Conservation (phyloP, 1,284 basidiomycete species). For the Trichosporon coremiiforme region DNA sequence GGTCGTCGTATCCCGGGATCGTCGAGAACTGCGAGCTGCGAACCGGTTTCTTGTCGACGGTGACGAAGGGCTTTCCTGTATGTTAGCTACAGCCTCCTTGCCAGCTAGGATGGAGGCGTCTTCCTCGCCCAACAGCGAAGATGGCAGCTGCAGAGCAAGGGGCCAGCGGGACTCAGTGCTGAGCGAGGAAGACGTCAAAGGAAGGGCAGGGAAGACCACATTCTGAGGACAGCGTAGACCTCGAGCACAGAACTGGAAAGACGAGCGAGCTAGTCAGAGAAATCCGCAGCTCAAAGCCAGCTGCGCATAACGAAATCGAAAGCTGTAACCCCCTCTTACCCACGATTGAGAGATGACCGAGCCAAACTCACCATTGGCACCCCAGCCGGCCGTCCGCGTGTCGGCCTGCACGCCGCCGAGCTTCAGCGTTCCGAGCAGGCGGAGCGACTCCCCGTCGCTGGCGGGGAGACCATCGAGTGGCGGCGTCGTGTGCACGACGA, state of each 20-base stretch:
- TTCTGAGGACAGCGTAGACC: too few relatives aligned
- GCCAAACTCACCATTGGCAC: conserved; percentile 33
- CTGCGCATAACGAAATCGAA: too few relatives aligned
- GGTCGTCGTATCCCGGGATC: conserved; percentile 38
- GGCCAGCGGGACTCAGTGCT: too few relatives aligned
- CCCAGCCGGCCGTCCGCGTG: conserved; percentile 38
- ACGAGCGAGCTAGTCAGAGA: too few relatives aligned
- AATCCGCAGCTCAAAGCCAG: too few relatives aligned
- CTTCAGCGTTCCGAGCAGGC: conserved; percentile 38
- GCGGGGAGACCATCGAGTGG: conserved; percentile 41
- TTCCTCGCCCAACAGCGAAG: too few relatives aligned
- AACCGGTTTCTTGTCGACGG: conserved; percentile 32
- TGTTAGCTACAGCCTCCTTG: conserved; percentile 9
- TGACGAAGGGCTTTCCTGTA: conserved; percentile 43
- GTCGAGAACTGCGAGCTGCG: conserved; percentile 32
- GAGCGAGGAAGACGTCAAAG: background rate
- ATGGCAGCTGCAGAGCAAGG: background rate
- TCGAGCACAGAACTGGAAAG: too few relatives aligned
- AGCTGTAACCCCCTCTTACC: too few relatives aligned
- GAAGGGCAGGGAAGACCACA: background rate
- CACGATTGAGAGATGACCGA: background rate
- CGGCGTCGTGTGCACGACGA: conserved; percentile 44
- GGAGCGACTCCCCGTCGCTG: conserved; percentile 42
- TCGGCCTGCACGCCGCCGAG: conserved; percentile 34
- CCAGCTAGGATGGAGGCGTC: too few relatives aligned